A percentile compares a stretch with the other conserved stretches of the same genome.
Evolutionary conservation across 164 flowering plant species (phyloP).

Genomic region (Nymphaea colorata): DNA sequence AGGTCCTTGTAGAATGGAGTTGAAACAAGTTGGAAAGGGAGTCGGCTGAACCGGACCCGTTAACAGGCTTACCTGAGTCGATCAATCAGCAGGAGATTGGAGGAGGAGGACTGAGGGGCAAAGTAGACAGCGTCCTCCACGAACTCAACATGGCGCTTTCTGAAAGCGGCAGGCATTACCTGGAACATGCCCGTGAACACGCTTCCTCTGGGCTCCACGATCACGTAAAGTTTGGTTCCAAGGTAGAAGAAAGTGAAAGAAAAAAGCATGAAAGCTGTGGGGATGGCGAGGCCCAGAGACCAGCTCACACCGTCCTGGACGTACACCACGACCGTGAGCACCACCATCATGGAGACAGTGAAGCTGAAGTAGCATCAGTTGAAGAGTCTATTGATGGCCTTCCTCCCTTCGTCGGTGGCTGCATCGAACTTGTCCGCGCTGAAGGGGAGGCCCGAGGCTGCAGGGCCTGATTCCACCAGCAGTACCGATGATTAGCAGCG

Average conservation of each 20-base stretch:
- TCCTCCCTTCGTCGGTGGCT: constrained; percentile 50
- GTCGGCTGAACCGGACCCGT: no score
- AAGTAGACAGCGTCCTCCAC: constrained; percentile 10
- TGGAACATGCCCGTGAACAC: constrained; percentile 42
- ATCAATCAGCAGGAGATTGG: constrained; percentile 40
- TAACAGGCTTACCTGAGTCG: constrained; percentile 90
- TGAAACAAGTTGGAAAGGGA: no score
- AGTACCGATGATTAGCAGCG: constrained; percentile 37
- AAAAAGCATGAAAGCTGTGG: constrained; percentile 37
- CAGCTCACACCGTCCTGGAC: constrained; percentile 63
- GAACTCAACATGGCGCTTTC: constrained; percentile 30
- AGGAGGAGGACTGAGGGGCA: constrained; percentile 30
- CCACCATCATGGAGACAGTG: constrained; percentile 44
- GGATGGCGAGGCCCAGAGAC: constrained; percentile 62
- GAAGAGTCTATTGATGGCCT: constrained; percentile 65
- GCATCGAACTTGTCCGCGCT: constrained; percentile 78
- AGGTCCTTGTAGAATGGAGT: no score
- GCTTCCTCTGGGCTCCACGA: constrained; percentile 57
- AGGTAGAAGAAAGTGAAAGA: constrained; percentile 46
- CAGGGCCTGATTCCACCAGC: constrained; percentile 69
- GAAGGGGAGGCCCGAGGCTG: constrained; percentile 67
- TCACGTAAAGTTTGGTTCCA: constrained; percentile 48
- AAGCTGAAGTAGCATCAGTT: constrained; percentile 82
- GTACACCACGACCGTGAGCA: constrained; percentile 57
- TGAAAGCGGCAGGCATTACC: constrained; percentile 45